phyloP scores from a whole-genome alignment of 306 rosid species.

The Cyclanthera cordifolia region DNA sequence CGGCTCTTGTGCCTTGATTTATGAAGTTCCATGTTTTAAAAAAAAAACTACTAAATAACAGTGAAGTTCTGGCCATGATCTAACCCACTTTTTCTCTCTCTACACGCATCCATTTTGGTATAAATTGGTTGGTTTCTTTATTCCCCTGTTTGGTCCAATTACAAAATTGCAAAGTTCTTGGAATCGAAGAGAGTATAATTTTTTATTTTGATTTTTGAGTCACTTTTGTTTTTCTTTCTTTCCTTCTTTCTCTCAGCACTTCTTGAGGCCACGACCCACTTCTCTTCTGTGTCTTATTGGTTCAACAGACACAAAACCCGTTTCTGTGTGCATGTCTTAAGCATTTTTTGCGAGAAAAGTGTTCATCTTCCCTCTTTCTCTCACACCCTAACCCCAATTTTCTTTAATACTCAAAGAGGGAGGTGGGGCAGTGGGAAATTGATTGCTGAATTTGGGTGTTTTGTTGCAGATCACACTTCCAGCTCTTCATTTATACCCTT shows the following conservation, averaged over 20 bases:
- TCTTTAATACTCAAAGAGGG: too few species aligned
- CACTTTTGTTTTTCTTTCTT: not conserved
- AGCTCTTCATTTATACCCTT: conserved; percentile 9
- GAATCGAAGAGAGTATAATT: conserved; percentile 2
- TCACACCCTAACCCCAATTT: not conserved
- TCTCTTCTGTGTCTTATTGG: not conserved
- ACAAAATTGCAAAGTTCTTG: conserved; percentile 7
- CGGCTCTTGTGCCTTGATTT: too few species aligned
- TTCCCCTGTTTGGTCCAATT: conserved; percentile 7
- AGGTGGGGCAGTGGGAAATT: too few species aligned
- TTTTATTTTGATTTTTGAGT: not conserved
- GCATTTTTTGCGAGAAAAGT: conserved; percentile 27
- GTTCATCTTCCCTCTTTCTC: not conserved
- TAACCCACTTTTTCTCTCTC: too few species aligned
- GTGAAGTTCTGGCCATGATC: not conserved
- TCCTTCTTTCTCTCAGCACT: not conserved
- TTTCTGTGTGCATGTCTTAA: conserved; percentile 26
- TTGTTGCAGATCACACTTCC: too few species aligned
- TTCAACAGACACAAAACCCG: conserved; percentile 14
- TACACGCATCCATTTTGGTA: not conserved
- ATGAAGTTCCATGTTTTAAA: too few species aligned
- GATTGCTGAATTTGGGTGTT: too few species aligned
- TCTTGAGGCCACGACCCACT: conserved; percentile 12
- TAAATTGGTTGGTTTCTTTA: conserved; percentile 6
- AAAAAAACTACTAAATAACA: not conserved